Base-by-base conservation (phyloP, 768 basidiomycete species). In the Pleurotus platypus region DNA sequence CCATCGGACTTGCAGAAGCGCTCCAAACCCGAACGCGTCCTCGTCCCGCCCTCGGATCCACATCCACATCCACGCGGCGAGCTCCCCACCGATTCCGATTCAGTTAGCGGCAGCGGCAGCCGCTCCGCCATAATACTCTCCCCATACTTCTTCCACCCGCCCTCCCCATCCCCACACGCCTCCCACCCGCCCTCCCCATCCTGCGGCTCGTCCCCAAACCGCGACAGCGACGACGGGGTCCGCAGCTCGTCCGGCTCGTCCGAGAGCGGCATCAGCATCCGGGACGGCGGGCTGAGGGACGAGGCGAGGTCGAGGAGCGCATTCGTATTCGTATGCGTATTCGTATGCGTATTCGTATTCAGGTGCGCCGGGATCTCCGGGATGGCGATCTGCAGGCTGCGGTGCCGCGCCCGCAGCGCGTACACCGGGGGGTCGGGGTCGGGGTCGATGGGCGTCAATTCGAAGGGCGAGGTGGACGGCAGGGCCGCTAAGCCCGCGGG, bases 381-480 rank as follows among this genome's bases (percentile, higher is more conserved):
- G 64, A 22, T 61, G 60, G 18, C 71, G 71, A 2, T 69, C 69
- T 18, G 73, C 35, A 72, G 65, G 30, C 69, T 69, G 16, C 62
- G 56, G 35, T 55, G 57, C 2, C 71, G 67, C 60, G 71, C 70
- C 2, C 69, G 69, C 30, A 69, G 64, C 35, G 70, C 68, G 37
- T 68, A 67, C n/a, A 51, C 47, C 3, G 59, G 9, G 8, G 65
- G 45, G n/a, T n/a, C n/a, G n/a, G n/a, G n/a, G n/a, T n/a, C n/a
- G n/a, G n/a, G n/a, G 57, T 72, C 72, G 16, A 71, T 57, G 0
- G 73, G 72, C 1, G 71, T 72, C 3, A 67, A 56, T 1, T 66
- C 62, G 7, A 75, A 61, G 6, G 75, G 74, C 4, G 73, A 73
- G 18, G 74, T 67, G 1, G 55, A 40, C 0, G 74, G 73, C 5